Conservation (phyloP, 352 stramenopile genomes). For the Phytophthora capsici region DNA sequence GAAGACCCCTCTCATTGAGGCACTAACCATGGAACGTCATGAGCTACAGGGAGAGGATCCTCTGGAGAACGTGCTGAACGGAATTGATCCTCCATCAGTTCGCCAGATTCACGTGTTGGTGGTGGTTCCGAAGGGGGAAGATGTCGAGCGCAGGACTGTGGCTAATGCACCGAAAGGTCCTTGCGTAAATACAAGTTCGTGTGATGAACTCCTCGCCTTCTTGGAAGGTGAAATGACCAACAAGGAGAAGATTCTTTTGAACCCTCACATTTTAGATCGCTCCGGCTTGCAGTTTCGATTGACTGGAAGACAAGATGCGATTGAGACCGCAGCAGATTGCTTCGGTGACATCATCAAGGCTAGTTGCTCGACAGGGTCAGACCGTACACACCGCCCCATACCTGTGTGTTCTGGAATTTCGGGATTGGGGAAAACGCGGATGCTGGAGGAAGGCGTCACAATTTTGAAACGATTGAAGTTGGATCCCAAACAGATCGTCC, state of each 20-base stretch:
- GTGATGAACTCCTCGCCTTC: constrained; percentile 25
- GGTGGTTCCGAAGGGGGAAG: too few species aligned
- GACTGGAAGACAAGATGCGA: constrained; percentile 18
- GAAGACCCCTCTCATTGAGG: too few species aligned
- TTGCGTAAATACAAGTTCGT: constrained; percentile 29
- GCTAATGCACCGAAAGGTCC: constrained; percentile 1
- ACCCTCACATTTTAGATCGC: constrained; percentile 7
- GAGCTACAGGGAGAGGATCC: too few species aligned
- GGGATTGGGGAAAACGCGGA: constrained; percentile 42
- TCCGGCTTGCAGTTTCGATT: constrained; percentile 2
- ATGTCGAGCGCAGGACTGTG: too few species aligned
- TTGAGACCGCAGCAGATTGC: constrained; percentile 4
- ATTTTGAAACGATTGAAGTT: constrained; percentile 34
- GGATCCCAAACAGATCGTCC: constrained; percentile 23
- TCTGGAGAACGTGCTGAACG: too few species aligned
- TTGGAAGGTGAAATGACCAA: too few species aligned
- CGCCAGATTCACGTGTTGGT: too few species aligned
- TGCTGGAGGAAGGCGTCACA: constrained; percentile 40
- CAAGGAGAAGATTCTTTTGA: constrained; percentile 6
- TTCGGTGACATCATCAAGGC: constrained; percentile 11
- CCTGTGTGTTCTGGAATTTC: constrained; percentile 45
- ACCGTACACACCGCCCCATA: constrained; percentile 22
- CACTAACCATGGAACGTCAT: too few species aligned
- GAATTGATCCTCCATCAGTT: too few species aligned
- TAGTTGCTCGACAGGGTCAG: background rate